Conservation (phyloP, 345 rosid genomes). For the Arabidopsis arenosa region DNA sequence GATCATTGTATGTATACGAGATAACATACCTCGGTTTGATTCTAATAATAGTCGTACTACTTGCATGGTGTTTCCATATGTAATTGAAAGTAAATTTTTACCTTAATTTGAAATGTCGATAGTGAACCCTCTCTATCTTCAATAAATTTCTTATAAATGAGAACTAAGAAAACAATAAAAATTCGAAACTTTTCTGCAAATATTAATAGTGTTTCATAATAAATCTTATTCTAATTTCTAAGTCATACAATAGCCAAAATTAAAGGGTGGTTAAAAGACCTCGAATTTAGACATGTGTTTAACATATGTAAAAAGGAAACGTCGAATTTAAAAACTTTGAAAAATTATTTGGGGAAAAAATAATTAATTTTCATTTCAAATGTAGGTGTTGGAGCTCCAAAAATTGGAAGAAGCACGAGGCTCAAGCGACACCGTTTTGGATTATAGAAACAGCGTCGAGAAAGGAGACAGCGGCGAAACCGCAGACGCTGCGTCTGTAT, state of each 20-base stretch:
- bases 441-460: constrained; percentile 54
- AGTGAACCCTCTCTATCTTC: not conserved
- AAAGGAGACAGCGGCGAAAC: constrained; percentile 58
- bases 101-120: not conserved
- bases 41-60: not conserved
- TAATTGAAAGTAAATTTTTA: not conserved
- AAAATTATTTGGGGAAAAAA: no score
- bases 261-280: no score
- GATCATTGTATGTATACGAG: not conserved
- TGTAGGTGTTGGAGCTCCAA: constrained; percentile 52
- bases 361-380: not conserved
- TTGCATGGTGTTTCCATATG: not conserved
- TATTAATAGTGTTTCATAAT: no score
- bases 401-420: constrained; percentile 56
- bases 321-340: no score
- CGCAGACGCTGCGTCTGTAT: constrained; percentile 45
- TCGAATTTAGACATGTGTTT: no score
- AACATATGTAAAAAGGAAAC: no score
- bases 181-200: not conserved
- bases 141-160: not conserved
- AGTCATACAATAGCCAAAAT: no score
- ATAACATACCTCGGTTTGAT: not conserved
- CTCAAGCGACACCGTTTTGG: constrained; percentile 62
- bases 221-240: not conserved
- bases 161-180: not conserved